These are phyloP conservation scores for Geotrichum candidum DNA, from an alignment of 1,139 yeast genomes.

Conservation along the genomic window DNA sequence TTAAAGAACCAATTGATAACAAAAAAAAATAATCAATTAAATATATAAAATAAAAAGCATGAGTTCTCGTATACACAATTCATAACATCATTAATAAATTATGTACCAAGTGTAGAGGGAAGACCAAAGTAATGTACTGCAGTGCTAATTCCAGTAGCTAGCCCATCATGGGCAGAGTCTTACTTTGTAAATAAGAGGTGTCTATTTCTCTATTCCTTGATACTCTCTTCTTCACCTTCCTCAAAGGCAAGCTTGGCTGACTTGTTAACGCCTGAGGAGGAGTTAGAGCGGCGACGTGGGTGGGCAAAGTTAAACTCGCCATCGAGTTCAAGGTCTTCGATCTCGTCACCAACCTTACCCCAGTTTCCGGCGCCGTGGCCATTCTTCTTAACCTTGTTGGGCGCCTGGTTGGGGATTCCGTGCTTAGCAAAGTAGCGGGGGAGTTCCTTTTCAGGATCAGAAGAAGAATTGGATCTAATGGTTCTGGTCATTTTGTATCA, in stretches of 20 bases:
- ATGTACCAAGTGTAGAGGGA: background rate
- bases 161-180: background rate
- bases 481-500: conserved; percentile 68
- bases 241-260: background rate
- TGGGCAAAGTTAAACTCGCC: conserved; percentile 38
- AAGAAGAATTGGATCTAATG: conserved; percentile 67
- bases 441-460: conserved; percentile 33
- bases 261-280: conserved; percentile 41
- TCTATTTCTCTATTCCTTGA: background rate
- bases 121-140: background rate
- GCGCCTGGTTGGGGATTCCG: conserved; percentile 60
- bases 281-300: conserved; percentile 39
- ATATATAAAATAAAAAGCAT: too few relatives aligned
- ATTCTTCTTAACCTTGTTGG: conserved; percentile 70
- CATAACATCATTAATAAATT: background rate
- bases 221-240: background rate
- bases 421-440: conserved; percentile 73
- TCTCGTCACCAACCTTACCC: conserved; percentile 39
- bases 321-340: conserved; percentile 35
- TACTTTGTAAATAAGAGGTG: background rate
- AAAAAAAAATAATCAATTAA: background rate
- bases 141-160: background rate
- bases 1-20: too few relatives aligned
- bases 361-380: conserved; percentile 69
- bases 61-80: background rate